A percentile compares a stretch with the other conserved stretches of the same genome.
These are phyloP conservation scores for Sideroxylon spinosum DNA, from an alignment of 179 eudicot species.

Conservation along the genomic window DNA sequence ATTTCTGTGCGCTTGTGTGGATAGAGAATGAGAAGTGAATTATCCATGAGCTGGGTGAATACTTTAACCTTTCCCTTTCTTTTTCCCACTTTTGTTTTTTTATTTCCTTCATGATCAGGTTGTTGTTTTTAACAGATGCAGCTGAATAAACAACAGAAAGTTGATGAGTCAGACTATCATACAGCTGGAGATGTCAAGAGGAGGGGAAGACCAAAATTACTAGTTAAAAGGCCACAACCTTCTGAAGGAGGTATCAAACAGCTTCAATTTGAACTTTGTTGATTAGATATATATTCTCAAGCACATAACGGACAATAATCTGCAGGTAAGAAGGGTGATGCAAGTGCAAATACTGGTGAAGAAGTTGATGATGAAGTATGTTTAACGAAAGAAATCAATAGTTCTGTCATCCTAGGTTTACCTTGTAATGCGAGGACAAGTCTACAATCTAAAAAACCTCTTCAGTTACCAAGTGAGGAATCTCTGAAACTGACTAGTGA, in stretches of 20 bases:
- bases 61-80: background rate
- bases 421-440: slow-evolving; percentile 16
- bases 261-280: background rate
- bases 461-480: background rate
- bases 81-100: slow-evolving; percentile 1
- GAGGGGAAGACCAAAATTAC: background rate
- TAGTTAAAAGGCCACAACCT: background rate
- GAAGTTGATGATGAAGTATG: slow-evolving; percentile 11
- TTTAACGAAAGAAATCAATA: slow-evolving; percentile 6
- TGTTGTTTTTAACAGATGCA: slow-evolving; percentile 10
- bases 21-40: background rate
- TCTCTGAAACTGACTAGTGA: background rate
- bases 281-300: background rate
- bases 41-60: background rate
- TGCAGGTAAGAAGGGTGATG: slow-evolving; percentile 23
- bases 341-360: slow-evolving; percentile 10
- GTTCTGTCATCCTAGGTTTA: slow-evolving; percentile 17
- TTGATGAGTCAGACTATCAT: slow-evolving; percentile 8
- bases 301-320: background rate
- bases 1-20: background rate
- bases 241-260: background rate
- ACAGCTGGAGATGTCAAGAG: slow-evolving; percentile 8
- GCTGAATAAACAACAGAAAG: slow-evolving; percentile 19
- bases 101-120: background rate
- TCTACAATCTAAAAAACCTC: slow-evolving; percentile 12